Conservation (phyloP, 768 basidiomycete genomes). For the Coprinellus micaceus region DNA sequence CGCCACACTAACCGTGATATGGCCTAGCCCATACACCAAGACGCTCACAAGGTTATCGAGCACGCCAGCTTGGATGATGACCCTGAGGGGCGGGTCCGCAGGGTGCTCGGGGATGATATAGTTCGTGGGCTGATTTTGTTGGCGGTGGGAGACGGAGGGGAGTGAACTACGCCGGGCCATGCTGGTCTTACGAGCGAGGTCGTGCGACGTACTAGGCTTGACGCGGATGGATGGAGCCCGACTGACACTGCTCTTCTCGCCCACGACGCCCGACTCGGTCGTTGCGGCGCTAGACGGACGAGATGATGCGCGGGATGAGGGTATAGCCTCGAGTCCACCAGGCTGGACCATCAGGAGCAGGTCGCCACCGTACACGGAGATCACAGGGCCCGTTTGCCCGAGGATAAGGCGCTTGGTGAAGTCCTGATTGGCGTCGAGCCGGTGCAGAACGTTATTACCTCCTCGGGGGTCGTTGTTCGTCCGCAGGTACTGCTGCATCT, state of each 20-base stretch:
- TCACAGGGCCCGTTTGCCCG: constrained; percentile 60
- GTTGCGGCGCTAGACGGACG: constrained; percentile 65
- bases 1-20: constrained; percentile 74
- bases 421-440: constrained; percentile 27
- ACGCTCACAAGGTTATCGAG: constrained; percentile 70
- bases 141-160: constrained; percentile 68
- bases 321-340: constrained; percentile 50
- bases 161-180: constrained; percentile 71
- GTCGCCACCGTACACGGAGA: constrained; percentile 74
- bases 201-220: constrained; percentile 63
- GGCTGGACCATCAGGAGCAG: constrained; percentile 66
- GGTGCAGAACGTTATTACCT: constrained; percentile 24
- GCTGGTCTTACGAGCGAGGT: constrained; percentile 74
- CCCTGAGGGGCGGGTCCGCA: constrained; percentile 68
- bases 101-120: constrained; percentile 59
- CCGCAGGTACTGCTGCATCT: constrained; percentile 60
- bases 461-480: constrained; percentile 30
- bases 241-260: constrained; percentile 39
- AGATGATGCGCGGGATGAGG: constrained; percentile 60
- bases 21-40: constrained; percentile 72
- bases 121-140: constrained; percentile 38
- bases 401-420: constrained; percentile 36
- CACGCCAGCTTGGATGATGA: constrained; percentile 75
- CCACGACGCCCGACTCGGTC: constrained; percentile 20
- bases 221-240: constrained; percentile 77